Base-by-base conservation (phyloP, 2,329 filamentous ascomycete genomes). In the Apiospora kogelbergensis region DNA sequence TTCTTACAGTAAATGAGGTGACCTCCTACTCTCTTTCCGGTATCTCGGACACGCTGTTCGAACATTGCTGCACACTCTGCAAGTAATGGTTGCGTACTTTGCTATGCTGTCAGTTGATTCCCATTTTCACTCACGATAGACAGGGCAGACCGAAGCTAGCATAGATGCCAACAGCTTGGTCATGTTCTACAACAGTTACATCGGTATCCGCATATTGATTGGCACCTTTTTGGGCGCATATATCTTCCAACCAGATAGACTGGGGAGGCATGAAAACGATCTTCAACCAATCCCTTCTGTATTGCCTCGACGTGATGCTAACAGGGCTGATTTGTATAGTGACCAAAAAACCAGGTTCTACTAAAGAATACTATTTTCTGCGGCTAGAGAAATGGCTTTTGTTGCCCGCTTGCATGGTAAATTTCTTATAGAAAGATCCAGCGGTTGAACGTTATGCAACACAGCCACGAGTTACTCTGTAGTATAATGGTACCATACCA, bases 161-260 rank as follows among this genome's bases (percentile, higher is more conserved):
- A 17, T 11, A 10, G 1, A 15, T 33, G 6, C 11, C 33, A 7
- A 33, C 11, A 68, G 63, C 9, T 68, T 81, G 76, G 71, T 80
- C 81, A 88, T 88, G 85, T 88, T 88, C 77, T 90, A 86, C 80
- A 89, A 89, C 74, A 88, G 90, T 13, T 96, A 93, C 79, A 86
- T 97, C 71, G 93, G 96, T 77, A 90, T 96, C 67, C 93, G 89
- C 73, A 93, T 96, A 77, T 88, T 96, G 71, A 86, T 95, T 69
- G 93, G 93, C 0, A 89, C 91, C 0, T 93, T 89, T 71, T 69
- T 95, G 9, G 93, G 93, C n/a, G 85, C 87, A 13, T 93, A 94
- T 72, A 75, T 92, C 68, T 95, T 93, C 77, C 88, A 89, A 44
- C 95, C 92, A 91, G 90, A 92, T 74, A 80, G 76, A 0, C 74